Evolutionary conservation across 352 stramenopile genomes (phyloP), one percentile per base, ranked within the genome.

Genomic region (Aphanomyces euteiches): DNA sequence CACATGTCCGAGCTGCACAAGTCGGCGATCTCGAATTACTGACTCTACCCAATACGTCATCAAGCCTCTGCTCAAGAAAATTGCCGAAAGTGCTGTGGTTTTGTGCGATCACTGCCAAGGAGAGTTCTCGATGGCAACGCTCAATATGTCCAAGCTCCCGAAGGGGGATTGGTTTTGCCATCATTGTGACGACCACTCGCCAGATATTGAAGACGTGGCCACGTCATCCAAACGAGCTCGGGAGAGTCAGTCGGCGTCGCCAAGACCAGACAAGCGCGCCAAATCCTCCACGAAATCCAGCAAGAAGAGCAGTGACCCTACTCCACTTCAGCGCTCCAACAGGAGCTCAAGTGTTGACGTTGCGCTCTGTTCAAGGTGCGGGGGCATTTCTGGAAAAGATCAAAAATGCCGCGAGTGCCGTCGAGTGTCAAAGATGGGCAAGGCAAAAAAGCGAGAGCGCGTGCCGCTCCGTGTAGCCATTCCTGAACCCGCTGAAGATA

Each of bases 71-170:
- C 17, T n/a, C 39, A 56, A 70, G 28, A 43, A 43, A 0, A n/a
- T 70, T n/a, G 47, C 53, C 7, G 64, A 70, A 10, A 56, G 43
- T 7, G 39, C 47, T 10, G 47, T 70, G 6, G 47, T 70, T n/a
- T 5, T 70, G 4, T 70, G 64, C 54, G 64, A 70, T 41, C 36
- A 61, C 40, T 70, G 64, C 64, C 12, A 54, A 47, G 64, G 64
- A 3, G 64, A 70, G 21, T 70, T 70, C 64, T 70, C 64, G 21
- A 70, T 70, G 64, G 21, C 47, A 40, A 47, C 59, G 47, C 54
- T 70, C 37, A 56, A 54, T 10, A 70, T 70, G 64, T 28, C 43
- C 4, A 38, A 34, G 10, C 19, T 70, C n/a, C 64, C 64, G 2
- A 61, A 54, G n/a, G 64, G 47, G 15, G 43, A 63, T 38, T 70